Percentiles rank a stretch among this genome's conserved stretches.
phyloP scores from a whole-genome alignment of 192 early-diverging fungal genomes.

The Coemansia sp. region DNA sequence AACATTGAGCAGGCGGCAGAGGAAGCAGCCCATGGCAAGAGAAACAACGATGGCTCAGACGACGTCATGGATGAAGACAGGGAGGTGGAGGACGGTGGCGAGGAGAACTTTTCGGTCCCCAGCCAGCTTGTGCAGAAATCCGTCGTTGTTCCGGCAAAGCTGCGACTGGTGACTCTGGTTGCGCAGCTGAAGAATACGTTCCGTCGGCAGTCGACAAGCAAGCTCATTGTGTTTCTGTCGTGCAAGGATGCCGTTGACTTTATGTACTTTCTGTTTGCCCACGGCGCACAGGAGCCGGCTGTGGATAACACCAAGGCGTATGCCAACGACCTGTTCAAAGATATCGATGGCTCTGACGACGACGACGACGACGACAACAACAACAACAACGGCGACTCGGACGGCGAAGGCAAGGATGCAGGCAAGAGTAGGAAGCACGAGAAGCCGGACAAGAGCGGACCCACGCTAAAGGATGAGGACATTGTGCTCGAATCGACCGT shows the following conservation, averaged over 20 bases:
- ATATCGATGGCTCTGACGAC: conserved; percentile 17
- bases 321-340: conserved; percentile 56
- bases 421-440: conserved; percentile 2
- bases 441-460: conserved; percentile 21
- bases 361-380: conserved; percentile 26
- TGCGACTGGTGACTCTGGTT: conserved; percentile 84
- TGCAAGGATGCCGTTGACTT: conserved; percentile 96
- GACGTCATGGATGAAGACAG: conserved; percentile 30
- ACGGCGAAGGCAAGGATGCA: conserved; percentile 27
- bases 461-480: conserved; percentile 41
- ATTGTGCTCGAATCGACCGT: conserved; percentile 55
- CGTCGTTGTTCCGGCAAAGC: conserved; percentile 86
- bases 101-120: conserved; percentile 68
- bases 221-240: conserved; percentile 91
- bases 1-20: conserved; percentile 40
- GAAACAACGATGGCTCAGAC: conserved; percentile 8
- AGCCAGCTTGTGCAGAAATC: conserved; percentile 88
- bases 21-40: conserved; percentile 24
- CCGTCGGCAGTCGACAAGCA: conserved; percentile 37
- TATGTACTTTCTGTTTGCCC: conserved; percentile 81
- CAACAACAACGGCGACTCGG: conserved; percentile 18
- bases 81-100: conserved; percentile 37
- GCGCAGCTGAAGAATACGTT: conserved; percentile 69
- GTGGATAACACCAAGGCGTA: conserved; percentile 54
- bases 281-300: conserved; percentile 49